These are phyloP conservation scores for Ascosphaera apis DNA, from an alignment of 2,329 filamentous ascomycete species.

Conservation along the genomic window DNA sequence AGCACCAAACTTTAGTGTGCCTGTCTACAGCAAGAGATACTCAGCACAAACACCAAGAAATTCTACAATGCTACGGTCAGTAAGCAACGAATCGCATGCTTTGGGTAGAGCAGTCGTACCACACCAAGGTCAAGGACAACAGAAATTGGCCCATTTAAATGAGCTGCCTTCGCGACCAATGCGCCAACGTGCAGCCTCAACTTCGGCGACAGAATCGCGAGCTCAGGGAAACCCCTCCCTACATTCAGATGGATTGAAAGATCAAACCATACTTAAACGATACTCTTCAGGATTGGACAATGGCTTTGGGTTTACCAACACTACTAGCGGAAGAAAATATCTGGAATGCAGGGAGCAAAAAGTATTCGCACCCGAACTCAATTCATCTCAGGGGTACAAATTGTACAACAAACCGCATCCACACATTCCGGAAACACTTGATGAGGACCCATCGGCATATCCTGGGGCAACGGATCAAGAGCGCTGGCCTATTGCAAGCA, in stretches of 20 bases:
- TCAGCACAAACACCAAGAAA: constrained; percentile 2
- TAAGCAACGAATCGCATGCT: not conserved
- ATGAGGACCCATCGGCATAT: not conserved
- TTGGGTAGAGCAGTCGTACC: not conserved
- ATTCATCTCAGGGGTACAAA: not conserved
- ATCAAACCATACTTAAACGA: not conserved
- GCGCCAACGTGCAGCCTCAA: not conserved
- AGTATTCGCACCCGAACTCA: not conserved
- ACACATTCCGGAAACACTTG: not conserved
- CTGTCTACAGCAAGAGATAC: constrained; percentile 18
- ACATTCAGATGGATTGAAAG: not conserved
- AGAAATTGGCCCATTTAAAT: not conserved
- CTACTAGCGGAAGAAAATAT: not conserved
- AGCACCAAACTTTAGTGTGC: constrained; percentile 20
- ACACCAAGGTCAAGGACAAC: not conserved
- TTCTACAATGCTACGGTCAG: not conserved
- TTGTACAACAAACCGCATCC: constrained; percentile 1
- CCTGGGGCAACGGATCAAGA: not conserved
- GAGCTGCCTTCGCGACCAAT: not conserved
- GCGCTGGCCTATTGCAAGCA: not conserved
- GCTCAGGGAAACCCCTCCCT: not conserved
- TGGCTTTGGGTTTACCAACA: not conserved
- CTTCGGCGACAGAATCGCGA: not conserved
- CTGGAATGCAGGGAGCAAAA: not conserved
- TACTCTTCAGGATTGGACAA: not conserved